phyloP scores from a whole-genome alignment of 2,329 filamentous ascomycete genomes.

The Raffaelea ambrosiae region DNA sequence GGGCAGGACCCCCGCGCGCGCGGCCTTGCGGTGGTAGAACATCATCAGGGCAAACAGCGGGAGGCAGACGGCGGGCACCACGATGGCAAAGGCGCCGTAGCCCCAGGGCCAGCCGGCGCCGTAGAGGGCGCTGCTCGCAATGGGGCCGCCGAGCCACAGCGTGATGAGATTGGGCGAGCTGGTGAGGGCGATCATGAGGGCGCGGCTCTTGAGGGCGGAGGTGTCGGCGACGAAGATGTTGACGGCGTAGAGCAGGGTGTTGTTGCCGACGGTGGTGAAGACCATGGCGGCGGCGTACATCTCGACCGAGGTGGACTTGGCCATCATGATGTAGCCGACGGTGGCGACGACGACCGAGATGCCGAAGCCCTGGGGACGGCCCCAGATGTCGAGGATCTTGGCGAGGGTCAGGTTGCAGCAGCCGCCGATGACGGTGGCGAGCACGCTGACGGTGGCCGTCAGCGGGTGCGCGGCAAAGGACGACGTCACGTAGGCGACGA shows the following conservation, averaged over 20 bases:
- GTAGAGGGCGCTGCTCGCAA: slow-evolving; percentile 40
- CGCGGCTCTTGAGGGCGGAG: slow-evolving; percentile 54
- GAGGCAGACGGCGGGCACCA: not conserved
- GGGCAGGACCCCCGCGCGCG: slow-evolving; percentile 9
- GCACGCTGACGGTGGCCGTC: slow-evolving; percentile 41
- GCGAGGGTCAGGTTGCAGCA: slow-evolving; percentile 56
- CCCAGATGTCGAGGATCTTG: slow-evolving; percentile 60
- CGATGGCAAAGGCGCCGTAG: not conserved
- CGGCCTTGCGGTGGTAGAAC: slow-evolving; percentile 3
- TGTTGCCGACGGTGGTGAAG: slow-evolving; percentile 51
- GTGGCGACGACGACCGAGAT: slow-evolving; percentile 42
- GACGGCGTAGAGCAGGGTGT: slow-evolving; percentile 28
- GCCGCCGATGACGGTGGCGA: slow-evolving; percentile 45
- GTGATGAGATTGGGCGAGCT: slow-evolving; percentile 57
- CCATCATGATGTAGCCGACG: slow-evolving; percentile 54
- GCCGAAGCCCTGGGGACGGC: slow-evolving; percentile 53
- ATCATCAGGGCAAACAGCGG: slow-evolving; percentile 8
- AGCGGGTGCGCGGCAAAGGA: slow-evolving; percentile 43
- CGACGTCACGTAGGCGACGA: slow-evolving; percentile 42
- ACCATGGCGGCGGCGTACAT: slow-evolving; percentile 56
- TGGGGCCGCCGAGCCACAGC: slow-evolving; percentile 50
- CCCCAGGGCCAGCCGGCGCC: slow-evolving; percentile 42
- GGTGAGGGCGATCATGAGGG: slow-evolving; percentile 53
- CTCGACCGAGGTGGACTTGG: slow-evolving; percentile 47
- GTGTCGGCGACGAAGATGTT: slow-evolving; percentile 59